Percentiles rank a stretch among this genome's conserved stretches.
phyloP scores from a whole-genome alignment of 257 asterid genomes.

The Rhazya stricta region DNA sequence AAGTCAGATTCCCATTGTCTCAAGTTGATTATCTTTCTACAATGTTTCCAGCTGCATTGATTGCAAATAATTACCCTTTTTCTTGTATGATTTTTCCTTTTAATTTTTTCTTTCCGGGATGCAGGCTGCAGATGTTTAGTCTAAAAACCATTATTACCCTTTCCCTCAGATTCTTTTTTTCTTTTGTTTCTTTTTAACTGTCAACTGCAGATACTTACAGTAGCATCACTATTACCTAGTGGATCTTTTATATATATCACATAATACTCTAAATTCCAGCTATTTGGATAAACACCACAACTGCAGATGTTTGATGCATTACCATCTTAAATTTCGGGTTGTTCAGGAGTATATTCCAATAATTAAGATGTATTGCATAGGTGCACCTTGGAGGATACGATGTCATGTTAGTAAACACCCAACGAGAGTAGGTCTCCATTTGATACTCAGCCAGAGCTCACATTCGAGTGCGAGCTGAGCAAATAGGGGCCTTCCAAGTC shows the following conservation, averaged over 20 bases:
- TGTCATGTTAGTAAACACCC: no score
- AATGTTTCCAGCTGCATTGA: neutral
- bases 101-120: neutral
- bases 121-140: neutral
- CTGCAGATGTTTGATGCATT: neutral
- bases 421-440: no score
- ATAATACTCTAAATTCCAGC: neutral
- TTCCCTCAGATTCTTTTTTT: neutral
- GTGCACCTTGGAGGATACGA: no score
- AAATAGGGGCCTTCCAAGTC: no score
- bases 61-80: neutral
- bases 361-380: no score
- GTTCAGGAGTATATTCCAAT: neutral
- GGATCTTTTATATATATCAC: neutral
- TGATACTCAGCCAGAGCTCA: no score
- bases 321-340: neutral
- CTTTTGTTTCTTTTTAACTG: neutral
- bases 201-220: neutral
- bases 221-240: neutral
- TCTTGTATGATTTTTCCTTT: neutral
- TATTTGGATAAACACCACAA: neutral
- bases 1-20: neutral
- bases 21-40: neutral
- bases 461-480: no score
- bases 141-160: neutral